phyloP scores from a whole-genome alignment of 768 basidiomycete species.

The Pseudohyphozyma bogoriensis region DNA sequence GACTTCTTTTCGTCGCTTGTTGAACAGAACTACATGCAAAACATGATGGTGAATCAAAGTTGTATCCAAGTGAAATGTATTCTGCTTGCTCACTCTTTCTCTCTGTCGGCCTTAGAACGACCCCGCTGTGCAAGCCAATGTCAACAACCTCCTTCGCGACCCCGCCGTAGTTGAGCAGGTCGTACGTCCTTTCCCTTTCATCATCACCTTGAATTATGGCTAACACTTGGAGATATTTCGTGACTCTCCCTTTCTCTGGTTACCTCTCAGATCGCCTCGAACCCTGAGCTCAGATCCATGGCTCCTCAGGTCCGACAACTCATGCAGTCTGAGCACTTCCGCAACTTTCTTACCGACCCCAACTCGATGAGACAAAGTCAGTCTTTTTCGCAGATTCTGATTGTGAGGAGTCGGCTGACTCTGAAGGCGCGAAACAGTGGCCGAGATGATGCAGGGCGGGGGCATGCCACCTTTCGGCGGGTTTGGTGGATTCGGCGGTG shows the following conservation, averaged over 20 bases:
- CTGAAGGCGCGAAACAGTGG: conserved; percentile 22
- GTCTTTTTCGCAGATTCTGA: too few species aligned
- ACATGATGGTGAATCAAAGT: conserved; percentile 83
- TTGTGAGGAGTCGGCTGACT: conserved; percentile 26
- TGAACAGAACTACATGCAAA: conserved; percentile 55
- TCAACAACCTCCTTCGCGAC: conserved; percentile 75
- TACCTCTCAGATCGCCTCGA: conserved; percentile 63
- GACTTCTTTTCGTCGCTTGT: too few species aligned
- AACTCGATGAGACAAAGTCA: conserved; percentile 56
- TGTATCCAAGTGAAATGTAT: too few species aligned
- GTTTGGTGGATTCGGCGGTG: conserved; percentile 22
- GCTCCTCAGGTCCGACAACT: conserved; percentile 68
- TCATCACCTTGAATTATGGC: background rate
- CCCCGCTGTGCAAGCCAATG: conserved; percentile 68
- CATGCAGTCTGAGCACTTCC: conserved; percentile 46
- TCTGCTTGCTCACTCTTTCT: too few species aligned
- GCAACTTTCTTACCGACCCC: conserved; percentile 51
- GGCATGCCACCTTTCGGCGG: too few species aligned
- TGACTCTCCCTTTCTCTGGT: background rate
- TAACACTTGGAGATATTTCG: too few species aligned
- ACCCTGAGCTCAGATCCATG: conserved; percentile 65
- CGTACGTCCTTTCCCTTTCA: conserved; percentile 6
- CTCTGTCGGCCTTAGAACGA: conserved; percentile 10
- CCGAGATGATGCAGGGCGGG: conserved; percentile 33
- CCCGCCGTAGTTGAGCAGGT: conserved; percentile 74